Percentiles rank a stretch among this genome's conserved stretches.
Evolutionary conservation across 2,329 filamentous ascomycete species (phyloP).

Genomic region (Chalara sp.): DNA sequence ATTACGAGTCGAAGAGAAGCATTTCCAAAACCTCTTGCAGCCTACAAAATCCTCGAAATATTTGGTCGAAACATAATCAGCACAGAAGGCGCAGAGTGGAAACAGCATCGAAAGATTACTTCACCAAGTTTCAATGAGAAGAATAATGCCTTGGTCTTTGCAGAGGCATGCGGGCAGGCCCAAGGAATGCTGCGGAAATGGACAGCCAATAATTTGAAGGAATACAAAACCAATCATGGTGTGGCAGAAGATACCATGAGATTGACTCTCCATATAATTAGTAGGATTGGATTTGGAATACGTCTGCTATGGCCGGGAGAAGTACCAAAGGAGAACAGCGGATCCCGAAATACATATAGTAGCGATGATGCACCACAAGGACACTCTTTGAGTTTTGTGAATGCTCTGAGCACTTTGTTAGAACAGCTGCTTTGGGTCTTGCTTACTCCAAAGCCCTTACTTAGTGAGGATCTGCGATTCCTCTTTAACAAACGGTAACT

Average conservation of each 20-base stretch:
- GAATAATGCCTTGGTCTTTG: conserved; percentile 33
- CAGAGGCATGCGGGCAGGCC: conserved; percentile 27
- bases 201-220: conserved; percentile 5
- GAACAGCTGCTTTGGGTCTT: conserved; percentile 47
- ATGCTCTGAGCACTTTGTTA: conserved; percentile 45
- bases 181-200: conserved; percentile 3
- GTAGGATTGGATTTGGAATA: conserved; percentile 42
- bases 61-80: conserved; percentile 69
- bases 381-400: conserved; percentile 48
- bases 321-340: conserved; percentile 5
- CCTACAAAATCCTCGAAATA: conserved; percentile 52
- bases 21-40: conserved; percentile 61
- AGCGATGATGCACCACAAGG: conserved; percentile 28
- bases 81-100: conserved; percentile 35
- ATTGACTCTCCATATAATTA: conserved; percentile 46
- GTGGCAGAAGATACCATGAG: conserved; percentile 40
- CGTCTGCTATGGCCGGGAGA: conserved; percentile 30
- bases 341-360: conserved; percentile 8
- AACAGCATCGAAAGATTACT: conserved; percentile 36
- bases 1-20: conserved; percentile 60
- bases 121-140: conserved; percentile 36
- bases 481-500: too few relatives aligned
- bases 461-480: conserved; percentile 29
- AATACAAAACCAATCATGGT: conserved; percentile 29
- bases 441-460: conserved; percentile 42